Conservation (phyloP, 129 eudicot species). For the Ambrosia trifida region DNA sequence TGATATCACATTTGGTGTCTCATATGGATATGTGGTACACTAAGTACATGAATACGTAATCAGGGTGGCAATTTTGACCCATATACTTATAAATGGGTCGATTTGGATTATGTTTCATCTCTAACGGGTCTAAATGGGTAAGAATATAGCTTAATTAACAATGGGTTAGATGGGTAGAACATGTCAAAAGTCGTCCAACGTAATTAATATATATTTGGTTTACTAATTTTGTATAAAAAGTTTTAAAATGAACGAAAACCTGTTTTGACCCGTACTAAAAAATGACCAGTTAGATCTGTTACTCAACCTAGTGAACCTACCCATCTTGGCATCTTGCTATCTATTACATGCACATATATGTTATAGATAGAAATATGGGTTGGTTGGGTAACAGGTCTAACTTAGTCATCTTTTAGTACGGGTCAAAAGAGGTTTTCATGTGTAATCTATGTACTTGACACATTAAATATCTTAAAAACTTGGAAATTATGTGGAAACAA, state of each 20-base stretch:
- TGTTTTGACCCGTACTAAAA: background rate
- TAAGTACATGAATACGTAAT: background rate
- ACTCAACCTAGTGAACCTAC: too few relatives aligned
- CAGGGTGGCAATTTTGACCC: background rate
- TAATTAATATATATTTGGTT: background rate
- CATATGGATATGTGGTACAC: background rate
- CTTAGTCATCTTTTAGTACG: too few relatives aligned
- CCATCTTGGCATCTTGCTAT: too few relatives aligned
- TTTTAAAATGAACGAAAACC: background rate
- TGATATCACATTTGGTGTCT: too few relatives aligned
- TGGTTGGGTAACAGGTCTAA: too few relatives aligned
- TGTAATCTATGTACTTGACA: too few relatives aligned
- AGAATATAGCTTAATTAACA: background rate
- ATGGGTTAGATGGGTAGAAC: background rate
- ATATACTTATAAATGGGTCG: background rate
- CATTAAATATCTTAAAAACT: too few relatives aligned
- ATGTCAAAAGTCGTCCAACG: background rate
- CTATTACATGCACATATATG: too few relatives aligned
- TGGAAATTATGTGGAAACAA: too few relatives aligned
- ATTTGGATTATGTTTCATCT: background rate
- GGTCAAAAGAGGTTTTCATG: too few relatives aligned
- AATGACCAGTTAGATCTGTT: background rate
- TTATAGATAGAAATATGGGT: too few relatives aligned
- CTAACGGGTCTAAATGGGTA: background rate
- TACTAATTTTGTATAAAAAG: background rate